Evolutionary conservation across 129 eudicot species (phyloP), one percentile per base, ranked within the genome.

Genomic region (Sambucus nigra): DNA sequence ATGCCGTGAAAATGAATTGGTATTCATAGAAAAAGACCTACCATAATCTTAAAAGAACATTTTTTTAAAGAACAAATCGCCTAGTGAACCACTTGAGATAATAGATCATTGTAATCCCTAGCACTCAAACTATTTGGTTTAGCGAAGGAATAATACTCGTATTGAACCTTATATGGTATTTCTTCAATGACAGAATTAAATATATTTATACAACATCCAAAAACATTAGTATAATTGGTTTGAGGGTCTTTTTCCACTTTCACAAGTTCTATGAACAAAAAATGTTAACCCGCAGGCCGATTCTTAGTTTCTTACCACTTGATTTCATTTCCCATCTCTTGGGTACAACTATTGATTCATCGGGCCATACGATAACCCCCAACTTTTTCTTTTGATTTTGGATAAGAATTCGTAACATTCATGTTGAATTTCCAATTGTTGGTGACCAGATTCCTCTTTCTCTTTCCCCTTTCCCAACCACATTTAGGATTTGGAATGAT

Each of bases 311-410:
- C 53, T 66, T 56, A 7, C 64, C 75, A 1, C 45, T 63, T 25
- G 62, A 19, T 21, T 77, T 77, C 21, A 69, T 58, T 38, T 59
- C 73, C 81, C 81, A 77, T 42, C 84, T 78, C 25, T 10, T 59
- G 6, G 91, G 91, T 5, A 1, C 12, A 16, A 10, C 25, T 22
- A 10, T 15, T 5, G 61, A 46, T 52, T 78, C 81, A 26, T 81
- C 85, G 1, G 85, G 85, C 85, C 85, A 81, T 25, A 55, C 33
- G 52, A 68, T 72, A 11, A 5, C 46, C 25, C 25, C 39, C 7
- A 76, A 55, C n/a, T 3, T 17, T 41, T 7, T 41, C 59, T 38
- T 3, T 39, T 5, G 49, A 50, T 47, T 46, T 29, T 21, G 67
- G 44, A n/a, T n/a, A n/a, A 67, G 24, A 18, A 15, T 19, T 16